Evolutionary conservation across 805 yeast genomes (phyloP), one percentile per base, ranked within the genome.

Genomic region (Kuraishia cidri): DNA sequence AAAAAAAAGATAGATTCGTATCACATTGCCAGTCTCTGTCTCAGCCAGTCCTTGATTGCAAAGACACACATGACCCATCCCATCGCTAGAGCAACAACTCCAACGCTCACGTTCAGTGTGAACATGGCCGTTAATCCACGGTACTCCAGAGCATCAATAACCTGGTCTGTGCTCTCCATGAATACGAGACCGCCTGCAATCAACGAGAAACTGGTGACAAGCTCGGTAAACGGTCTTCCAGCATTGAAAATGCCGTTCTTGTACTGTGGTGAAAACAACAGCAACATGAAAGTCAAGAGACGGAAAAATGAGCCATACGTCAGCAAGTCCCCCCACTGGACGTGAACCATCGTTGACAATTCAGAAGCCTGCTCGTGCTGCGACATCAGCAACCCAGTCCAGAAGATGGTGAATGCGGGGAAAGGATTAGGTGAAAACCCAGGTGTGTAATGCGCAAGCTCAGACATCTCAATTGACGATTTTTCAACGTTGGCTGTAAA

Each of bases 321-420:
- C 37, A 92, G 66, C 47, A 92, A 57, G 37, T 70, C 67, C 6
- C 98, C 98, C 98, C 98, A 92, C 58, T 87, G 97, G 34, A 71
- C 61, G 54, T 92, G 98, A 40, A 92, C 72, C 12, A 58, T 63
- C 3, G 97, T 86, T 3, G 96, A 78, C 21, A 81, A 67, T 34
- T 53, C 63, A 1, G 92, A 79, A 5, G 88, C 82, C 57, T 92
- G 98, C 25, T 75, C 77, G 57, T 92, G 98, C 55, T 81, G 85
- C 2, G 97, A 87, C 98, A 92, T 92, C 40, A 92, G 66, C 10
- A 80, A 69, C 19, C 98, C 98, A 1, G 97, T 92, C 95, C 96
- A 92, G 60, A 84, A 92, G 22, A 92, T 83, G 2, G 94, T 86
- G 42, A 92, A 72, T 1, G 84, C 77, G 3, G 97, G 97, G 72